Evolutionary conservation across 2,329 filamentous ascomycete species (phyloP), one percentile per base, ranked within the genome.

Genomic region (Colletotrichum somersetense): DNA sequence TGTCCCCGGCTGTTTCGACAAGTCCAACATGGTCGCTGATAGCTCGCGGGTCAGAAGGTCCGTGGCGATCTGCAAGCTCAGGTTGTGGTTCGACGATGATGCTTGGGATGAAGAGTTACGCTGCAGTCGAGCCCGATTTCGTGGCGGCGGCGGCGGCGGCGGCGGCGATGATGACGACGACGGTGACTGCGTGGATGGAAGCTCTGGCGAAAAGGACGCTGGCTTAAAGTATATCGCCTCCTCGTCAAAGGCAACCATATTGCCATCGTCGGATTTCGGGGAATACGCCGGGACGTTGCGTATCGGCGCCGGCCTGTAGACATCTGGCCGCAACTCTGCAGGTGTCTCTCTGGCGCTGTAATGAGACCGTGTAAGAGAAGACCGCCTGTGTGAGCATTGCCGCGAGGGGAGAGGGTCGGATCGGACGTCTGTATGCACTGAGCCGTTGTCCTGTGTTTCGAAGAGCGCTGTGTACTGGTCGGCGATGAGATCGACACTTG

Each of bases 11-110:
- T 77, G 67, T 2, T 75, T 76, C 12, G 78, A 65, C 63, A 77
- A 46, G 56, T 79, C 72, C 59, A 77, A 66, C 50, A 86, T 74
- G 0, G 83, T 83, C 0, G 84, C 83, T 1, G 85, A 83, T 11
- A 89, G 79, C 72, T 89, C 87, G 26, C 81, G 81, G 5, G 83
- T 84, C 50, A 89, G 80, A 3, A 89, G 80, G 63, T 88, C 83
- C 12, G 88, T 78, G 62, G 85, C 86, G 53, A 88, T 85, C 68
- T 88, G 85, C 30, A 89, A 77, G 62, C 85, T 82, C 5, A 86
- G 77, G 44, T 81, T 84, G 50, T 82, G 80, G 38, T 53, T 56
- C 2, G 72, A 50, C 20, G 46, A 12, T 5, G 46, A 12, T 4
- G 65, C 23, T 44, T 23, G 50, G 7, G 72, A 40, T 30, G 53